phyloP scores from a whole-genome alignment of 2,329 filamentous ascomycete species.

The Xylariales sp. region DNA sequence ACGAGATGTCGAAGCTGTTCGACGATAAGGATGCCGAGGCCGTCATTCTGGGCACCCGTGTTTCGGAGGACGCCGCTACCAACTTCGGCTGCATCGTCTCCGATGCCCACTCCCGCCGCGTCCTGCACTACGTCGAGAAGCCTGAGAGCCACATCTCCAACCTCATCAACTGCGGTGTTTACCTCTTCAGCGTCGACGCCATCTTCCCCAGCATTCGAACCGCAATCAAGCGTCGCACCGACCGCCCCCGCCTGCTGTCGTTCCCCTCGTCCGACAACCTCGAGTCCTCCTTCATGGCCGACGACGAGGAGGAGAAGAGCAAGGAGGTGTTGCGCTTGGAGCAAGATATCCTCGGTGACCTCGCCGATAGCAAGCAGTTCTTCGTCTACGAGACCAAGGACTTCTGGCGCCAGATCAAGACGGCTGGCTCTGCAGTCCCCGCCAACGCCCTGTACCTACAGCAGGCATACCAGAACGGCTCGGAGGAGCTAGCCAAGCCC shows the following conservation, averaged over 20 bases:
- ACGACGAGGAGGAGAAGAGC: conserved; percentile 68
- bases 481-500: conserved; percentile 75
- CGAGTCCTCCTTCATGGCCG: conserved; percentile 55
- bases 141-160: conserved; percentile 97
- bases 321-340: conserved; percentile 90
- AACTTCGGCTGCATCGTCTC: conserved; percentile 99
- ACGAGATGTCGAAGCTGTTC: conserved; percentile 92
- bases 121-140: conserved; percentile 99
- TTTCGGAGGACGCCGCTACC: conserved; percentile 83
- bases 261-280: conserved; percentile 96
- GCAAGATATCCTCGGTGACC: conserved; percentile 92
- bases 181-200: conserved; percentile 91
- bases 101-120: conserved; percentile 87
- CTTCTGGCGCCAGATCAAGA: conserved; percentile 99
- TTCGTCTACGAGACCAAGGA: conserved; percentile 98
- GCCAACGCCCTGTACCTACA: conserved; percentile 96
- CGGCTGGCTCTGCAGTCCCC: conserved; percentile 91
- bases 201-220: conserved; percentile 95
- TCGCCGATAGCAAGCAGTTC: conserved; percentile 96
- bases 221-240: conserved; percentile 91
- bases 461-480: conserved; percentile 81
- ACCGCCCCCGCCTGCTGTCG: conserved; percentile 85
- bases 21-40: conserved; percentile 95
- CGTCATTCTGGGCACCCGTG: conserved; percentile 88
- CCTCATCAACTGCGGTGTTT: conserved; percentile 98